Conservation (phyloP, 345 rosid genomes). For the Salix dunnii region DNA sequence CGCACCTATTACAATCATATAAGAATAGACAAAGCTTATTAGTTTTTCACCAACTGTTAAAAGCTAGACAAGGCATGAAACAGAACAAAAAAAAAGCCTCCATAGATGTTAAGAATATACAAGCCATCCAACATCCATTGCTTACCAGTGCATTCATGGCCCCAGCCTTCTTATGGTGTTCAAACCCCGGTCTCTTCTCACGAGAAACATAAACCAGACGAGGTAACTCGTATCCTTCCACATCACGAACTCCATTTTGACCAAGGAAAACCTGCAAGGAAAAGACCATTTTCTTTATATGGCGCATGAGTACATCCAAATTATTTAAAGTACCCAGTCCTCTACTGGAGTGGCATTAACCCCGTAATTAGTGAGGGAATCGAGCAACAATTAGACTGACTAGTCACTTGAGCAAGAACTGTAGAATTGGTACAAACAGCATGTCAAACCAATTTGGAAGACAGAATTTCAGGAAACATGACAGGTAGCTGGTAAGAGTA, state of each 20-base stretch:
- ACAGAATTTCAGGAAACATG: background rate
- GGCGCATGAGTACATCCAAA: background rate
- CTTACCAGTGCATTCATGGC: constrained; percentile 94
- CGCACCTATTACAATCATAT: constrained; percentile 49
- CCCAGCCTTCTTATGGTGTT: constrained; percentile 98
- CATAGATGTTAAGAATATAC: background rate
- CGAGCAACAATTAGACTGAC: background rate
- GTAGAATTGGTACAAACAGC: background rate
- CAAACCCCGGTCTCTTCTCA: constrained; percentile 98
- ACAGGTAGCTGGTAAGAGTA: background rate
- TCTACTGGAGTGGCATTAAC: background rate
- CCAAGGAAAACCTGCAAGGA: constrained; percentile 83
- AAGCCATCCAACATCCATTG: background rate
- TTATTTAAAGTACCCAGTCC: background rate
- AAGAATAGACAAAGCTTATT: background rate
- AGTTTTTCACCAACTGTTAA: background rate
- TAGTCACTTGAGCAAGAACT: background rate
- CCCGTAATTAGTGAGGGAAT: background rate
- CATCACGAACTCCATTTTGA: constrained; percentile 66
- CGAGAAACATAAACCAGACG: constrained; percentile 95
- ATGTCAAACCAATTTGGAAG: background rate
- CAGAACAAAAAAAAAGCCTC: background rate
- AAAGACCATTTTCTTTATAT: constrained; percentile 7
- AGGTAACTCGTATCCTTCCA: constrained; percentile 80
- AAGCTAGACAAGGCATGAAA: background rate